A percentile compares a stretch with the other conserved stretches of the same genome.
phyloP scores from a whole-genome alignment of 495 filamentous ascomycete species.

The Hypoxylon rickii region DNA sequence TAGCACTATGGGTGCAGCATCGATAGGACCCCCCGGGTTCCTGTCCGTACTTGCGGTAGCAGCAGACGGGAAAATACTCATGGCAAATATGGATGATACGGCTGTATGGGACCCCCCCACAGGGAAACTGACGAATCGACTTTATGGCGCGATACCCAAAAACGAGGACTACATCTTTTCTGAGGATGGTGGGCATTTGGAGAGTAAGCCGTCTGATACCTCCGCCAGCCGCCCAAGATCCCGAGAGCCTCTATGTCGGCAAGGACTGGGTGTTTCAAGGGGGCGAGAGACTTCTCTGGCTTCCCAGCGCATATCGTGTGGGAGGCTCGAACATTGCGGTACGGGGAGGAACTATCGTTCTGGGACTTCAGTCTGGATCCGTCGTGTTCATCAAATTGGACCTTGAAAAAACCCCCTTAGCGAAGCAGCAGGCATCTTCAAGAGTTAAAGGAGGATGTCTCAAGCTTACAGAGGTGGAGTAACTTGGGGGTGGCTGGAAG shows the following conservation, averaged over 20 bases:
- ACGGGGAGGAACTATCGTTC: background rate
- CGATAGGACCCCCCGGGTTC: too few relatives aligned
- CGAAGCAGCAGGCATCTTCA: background rate
- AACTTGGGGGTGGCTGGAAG: too few relatives aligned
- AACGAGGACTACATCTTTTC: background rate
- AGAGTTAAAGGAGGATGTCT: background rate
- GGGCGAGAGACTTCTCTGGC: conserved; percentile 7
- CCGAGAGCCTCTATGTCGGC: conserved; percentile 2
- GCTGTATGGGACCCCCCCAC: background rate
- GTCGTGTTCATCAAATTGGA: conserved; percentile 8
- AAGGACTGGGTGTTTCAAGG: conserved; percentile 8
- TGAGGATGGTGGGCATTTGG: background rate
- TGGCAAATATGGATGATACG: background rate
- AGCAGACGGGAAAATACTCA: background rate
- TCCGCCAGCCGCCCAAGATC: background rate
- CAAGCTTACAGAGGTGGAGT: background rate
- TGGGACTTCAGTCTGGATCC: background rate
- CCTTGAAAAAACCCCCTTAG: conserved; percentile 8
- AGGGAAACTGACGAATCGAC: background rate
- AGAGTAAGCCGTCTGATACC: background rate
- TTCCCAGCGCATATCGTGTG: background rate
- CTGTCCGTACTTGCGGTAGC: background rate
- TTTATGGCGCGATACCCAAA: background rate
- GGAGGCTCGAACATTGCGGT: background rate
- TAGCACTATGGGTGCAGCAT: background rate